phyloP scores from a whole-genome alignment of 2,329 filamentous ascomycete genomes.

The Blastomyces gilchristii region DNA sequence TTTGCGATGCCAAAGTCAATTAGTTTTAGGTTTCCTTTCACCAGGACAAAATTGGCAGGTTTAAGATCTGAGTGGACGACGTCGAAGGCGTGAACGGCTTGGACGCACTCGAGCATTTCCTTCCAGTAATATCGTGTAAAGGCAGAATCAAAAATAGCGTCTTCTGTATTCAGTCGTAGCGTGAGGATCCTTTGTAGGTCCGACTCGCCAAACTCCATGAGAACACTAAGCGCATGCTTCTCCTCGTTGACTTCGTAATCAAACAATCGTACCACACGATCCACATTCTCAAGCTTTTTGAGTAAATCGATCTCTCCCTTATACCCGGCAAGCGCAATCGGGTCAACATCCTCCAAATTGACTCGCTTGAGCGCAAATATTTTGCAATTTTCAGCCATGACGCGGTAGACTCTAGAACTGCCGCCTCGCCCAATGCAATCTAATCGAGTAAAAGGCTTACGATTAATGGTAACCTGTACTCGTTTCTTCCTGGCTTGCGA shows the following conservation, averaged over 20 bases:
- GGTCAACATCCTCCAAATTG: slow-evolving; percentile 80
- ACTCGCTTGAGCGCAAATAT: slow-evolving; percentile 92
- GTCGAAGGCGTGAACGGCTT: slow-evolving; percentile 76
- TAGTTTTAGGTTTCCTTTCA: slow-evolving; percentile 80
- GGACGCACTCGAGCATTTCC: slow-evolving; percentile 94
- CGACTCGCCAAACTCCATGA: slow-evolving; percentile 96
- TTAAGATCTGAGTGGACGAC: slow-evolving; percentile 97
- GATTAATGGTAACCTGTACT: slow-evolving; percentile 78
- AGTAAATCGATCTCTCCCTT: slow-evolving; percentile 93
- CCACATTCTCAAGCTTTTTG: slow-evolving; percentile 68
- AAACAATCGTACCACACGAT: slow-evolving; percentile 79
- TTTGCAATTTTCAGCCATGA: slow-evolving; percentile 93
- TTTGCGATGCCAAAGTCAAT: slow-evolving; percentile 99
- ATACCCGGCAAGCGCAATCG: slow-evolving; percentile 70
- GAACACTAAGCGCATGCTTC: slow-evolving; percentile 76
- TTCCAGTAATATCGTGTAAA: slow-evolving; percentile 99
- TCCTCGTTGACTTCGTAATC: slow-evolving; percentile 92
- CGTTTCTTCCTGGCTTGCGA: slow-evolving; percentile 64
- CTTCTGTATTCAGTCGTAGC: slow-evolving; percentile 58
- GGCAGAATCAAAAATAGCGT: slow-evolving; percentile 69
- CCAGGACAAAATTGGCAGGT: slow-evolving; percentile 91
- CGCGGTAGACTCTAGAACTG: slow-evolving; percentile 87
- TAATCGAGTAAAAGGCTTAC: slow-evolving; percentile 78
- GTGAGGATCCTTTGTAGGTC: slow-evolving; percentile 82
- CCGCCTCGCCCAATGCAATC: slow-evolving; percentile 87